These are phyloP conservation scores for Mentha longifolia DNA, from an alignment of 257 asterid genomes.

Conservation along the genomic window DNA sequence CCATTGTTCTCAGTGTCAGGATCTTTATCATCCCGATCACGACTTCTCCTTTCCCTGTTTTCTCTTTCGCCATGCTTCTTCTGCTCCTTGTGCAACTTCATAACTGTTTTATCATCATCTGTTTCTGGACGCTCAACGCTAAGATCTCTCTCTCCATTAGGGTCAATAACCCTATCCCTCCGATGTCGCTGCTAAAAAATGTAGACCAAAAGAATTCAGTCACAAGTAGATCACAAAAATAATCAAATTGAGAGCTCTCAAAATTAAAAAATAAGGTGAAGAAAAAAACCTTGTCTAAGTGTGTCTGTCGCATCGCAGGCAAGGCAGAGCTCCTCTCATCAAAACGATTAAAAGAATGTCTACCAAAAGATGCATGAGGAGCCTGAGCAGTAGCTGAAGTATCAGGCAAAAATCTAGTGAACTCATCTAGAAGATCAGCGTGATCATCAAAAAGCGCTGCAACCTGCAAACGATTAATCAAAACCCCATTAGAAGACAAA, in stretches of 20 bases:
- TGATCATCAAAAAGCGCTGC: slow-evolving; percentile 83
- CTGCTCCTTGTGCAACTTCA: slow-evolving; percentile 79
- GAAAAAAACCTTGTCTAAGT: slow-evolving; percentile 67
- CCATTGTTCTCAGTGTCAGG: slow-evolving; percentile 69
- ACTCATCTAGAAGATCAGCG: slow-evolving; percentile 93
- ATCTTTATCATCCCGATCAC: slow-evolving; percentile 75
- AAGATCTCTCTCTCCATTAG: slow-evolving; percentile 71
- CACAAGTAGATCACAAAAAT: slow-evolving; percentile 1
- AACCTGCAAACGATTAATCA: slow-evolving; percentile 58
- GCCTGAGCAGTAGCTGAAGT: slow-evolving; percentile 69
- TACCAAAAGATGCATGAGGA: slow-evolving; percentile 63
- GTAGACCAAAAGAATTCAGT: slow-evolving; percentile 24
- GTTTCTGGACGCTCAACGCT: slow-evolving; percentile 83
- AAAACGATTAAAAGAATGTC: slow-evolving; percentile 58
- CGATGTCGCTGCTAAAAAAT: slow-evolving; percentile 66
- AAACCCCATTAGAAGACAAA: slow-evolving; percentile 22
- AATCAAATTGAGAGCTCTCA: slow-evolving; percentile 17
- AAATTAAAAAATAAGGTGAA: slow-evolving; percentile 15
- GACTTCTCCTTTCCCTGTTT: slow-evolving; percentile 68
- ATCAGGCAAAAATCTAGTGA: slow-evolving; percentile 93
- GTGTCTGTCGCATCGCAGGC: slow-evolving; percentile 64
- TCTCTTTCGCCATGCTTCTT: slow-evolving; percentile 81
- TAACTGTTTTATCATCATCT: slow-evolving; percentile 73
- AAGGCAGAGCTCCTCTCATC: slow-evolving; percentile 87
- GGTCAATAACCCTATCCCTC: slow-evolving; percentile 64